Evolutionary conservation across 2,329 filamentous ascomycete genomes (phyloP).

Genomic region (Dactylellina parvicollis): DNA sequence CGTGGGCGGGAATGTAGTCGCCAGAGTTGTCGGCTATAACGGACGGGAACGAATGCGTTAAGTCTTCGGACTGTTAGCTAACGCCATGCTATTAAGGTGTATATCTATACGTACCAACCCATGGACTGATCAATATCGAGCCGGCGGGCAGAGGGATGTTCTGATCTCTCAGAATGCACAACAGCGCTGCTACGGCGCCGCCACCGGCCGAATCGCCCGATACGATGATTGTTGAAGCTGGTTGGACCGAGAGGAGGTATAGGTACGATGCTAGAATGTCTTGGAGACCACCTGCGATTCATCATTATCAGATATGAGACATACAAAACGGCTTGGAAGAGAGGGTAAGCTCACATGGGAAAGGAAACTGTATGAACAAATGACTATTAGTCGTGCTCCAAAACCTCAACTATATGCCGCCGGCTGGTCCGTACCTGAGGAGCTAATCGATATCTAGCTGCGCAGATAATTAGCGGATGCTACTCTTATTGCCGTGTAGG

Average conservation of each 20-base stretch:
- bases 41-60: slow-evolving; percentile 95
- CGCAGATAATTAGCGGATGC: background rate
- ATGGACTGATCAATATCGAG: slow-evolving; percentile 89
- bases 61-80: slow-evolving; percentile 64
- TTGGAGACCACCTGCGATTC: slow-evolving; percentile 66
- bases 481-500: background rate
- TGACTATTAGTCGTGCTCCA: background rate
- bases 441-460: slow-evolving; percentile 80
- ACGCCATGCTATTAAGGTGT: background rate
- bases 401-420: background rate
- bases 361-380: slow-evolving; percentile 78
- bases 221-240: slow-evolving; percentile 82
- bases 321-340: slow-evolving; percentile 20
- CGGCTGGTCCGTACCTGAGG: slow-evolving; percentile 60
- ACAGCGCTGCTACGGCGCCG: slow-evolving; percentile 83
- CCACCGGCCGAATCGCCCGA: slow-evolving; percentile 94
- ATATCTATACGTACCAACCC: slow-evolving; percentile 68
- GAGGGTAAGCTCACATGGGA: slow-evolving; percentile 74
- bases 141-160: slow-evolving; percentile 86
- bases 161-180: slow-evolving; percentile 83
- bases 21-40: slow-evolving; percentile 67
- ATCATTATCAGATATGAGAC: background rate
- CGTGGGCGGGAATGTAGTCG: slow-evolving; percentile 88
- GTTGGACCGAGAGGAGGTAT: slow-evolving; percentile 78
- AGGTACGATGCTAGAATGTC: slow-evolving; percentile 91